Base-by-base conservation (phyloP, 2,329 filamentous ascomycete species). In the Reticulascus tulasneorum region DNA sequence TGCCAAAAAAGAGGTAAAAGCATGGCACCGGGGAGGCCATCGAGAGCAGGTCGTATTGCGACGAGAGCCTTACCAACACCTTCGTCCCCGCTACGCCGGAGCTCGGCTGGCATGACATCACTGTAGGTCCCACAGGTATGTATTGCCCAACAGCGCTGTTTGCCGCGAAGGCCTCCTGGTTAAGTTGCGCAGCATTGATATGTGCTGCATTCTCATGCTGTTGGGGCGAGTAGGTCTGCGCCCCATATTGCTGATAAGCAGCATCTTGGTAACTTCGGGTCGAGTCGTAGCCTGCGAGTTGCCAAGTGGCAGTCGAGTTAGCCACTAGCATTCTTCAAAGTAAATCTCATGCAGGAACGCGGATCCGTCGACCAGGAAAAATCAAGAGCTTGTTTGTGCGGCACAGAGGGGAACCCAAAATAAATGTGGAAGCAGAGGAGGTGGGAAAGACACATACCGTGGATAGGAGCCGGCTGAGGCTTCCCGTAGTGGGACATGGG, bases 401-500 rank as follows among this genome's bases (percentile, higher is more conserved):
- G 27, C 7, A 2, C 4, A 11, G 11, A 10, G 7, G 13, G 5
- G n/a, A 16, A 23, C 24, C 7, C 12, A 7, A 19, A 13, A 7
- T 13, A 35, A 28, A 12, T 11, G 11, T 19, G 4, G 9, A n/a
- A 4, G 16, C 11, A 21, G 13, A 17, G 15, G 13, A 7, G 18
- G 6, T 11, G 18, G 15, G 4, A 28, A 13, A 1, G 29, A 17
- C 40, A 82, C 87, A 69, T 71, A 94, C 89, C 85, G 66, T 91
- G 84, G 69, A 90, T 77, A 61, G 83, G 84, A 62, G 83, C 73
- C 64, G 81, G 73, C 61, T 84, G 79, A 40, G 79, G 66, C 66
- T 94, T 94, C 73, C 88, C 90, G 65, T 82, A 82, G 62, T 46
- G 44, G 32, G 86, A 84, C 84, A 90, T 90, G 64, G 84, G 80